A percentile compares a stretch with the other conserved stretches of the same genome.
These are phyloP conservation scores for Polysphondylium violaceum DNA, from an alignment of 78 protist genomes.

Conservation along the genomic window DNA sequence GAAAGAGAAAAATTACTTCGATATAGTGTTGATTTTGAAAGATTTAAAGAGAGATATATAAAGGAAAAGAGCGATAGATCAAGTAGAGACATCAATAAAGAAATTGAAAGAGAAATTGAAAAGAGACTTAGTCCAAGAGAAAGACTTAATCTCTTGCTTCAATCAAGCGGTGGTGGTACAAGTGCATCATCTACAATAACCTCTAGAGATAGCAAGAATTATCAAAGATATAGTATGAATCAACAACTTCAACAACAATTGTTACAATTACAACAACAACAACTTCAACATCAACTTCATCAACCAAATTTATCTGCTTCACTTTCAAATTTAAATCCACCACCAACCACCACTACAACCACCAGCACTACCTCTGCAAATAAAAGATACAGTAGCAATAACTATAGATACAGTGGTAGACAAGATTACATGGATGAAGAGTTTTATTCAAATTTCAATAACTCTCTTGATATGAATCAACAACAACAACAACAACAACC, in stretches of 20 bases:
- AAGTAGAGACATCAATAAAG: slow-evolving; percentile 41
- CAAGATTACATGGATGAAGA: slow-evolving; percentile 17
- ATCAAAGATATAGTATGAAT: background rate
- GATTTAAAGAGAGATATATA: slow-evolving; percentile 67
- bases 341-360: slow-evolving; percentile 3
- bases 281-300: slow-evolving; percentile 22
- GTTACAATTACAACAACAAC: slow-evolving; percentile 14
- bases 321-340: background rate
- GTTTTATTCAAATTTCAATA: background rate
- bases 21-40: slow-evolving; percentile 56
- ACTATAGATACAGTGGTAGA: slow-evolving; percentile 6
- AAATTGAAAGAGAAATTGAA: slow-evolving; percentile 72
- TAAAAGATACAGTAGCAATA: slow-evolving; percentile 17
- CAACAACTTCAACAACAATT: background rate
- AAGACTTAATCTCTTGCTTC: slow-evolving; percentile 30
- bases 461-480: background rate
- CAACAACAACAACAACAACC: background rate
- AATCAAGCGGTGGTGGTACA: background rate
- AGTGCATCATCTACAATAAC: background rate
- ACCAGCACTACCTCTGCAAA: background rate
- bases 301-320: background rate
- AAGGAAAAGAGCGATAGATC: slow-evolving; percentile 13
- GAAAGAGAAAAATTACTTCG: slow-evolving; percentile 60
- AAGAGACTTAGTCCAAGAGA: slow-evolving; percentile 62
- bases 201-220: background rate